Evolutionary conservation across 352 stramenopile species (phyloP), one percentile per base, ranked within the genome.

Genomic region (Phytophthora colocasiae): DNA sequence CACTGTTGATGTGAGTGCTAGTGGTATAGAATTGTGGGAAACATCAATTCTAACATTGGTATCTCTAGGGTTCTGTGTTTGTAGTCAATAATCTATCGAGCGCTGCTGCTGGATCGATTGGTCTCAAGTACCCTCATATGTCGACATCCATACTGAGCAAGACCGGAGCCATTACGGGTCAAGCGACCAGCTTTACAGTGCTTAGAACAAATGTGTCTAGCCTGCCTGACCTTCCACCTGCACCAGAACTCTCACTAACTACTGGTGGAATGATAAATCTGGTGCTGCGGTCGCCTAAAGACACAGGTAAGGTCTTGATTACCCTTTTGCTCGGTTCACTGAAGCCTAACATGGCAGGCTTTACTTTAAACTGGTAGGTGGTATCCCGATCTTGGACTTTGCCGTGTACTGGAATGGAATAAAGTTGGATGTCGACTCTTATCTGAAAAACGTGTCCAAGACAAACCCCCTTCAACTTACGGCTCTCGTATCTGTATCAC

Each of bases 211-310:
- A 51, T 2, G 19, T 12, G 5, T 53, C 75, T 15, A 77, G 58
- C 1, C 51, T 87, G 6, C 84, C 81, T 0, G 53, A 54, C 1
- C 31, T 71, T 0, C 78, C 81, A 1, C 80, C 66, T 5, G 24
- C 43, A 2, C 78, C 77, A 10, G 67, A 29, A 4, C 38, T 86
- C 2, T 39, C 79, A 9, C 64, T 65, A 12, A 53, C 73, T 1
- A 90, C 78, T 6, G 83, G 83, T 12, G 83, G 83, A 22, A 71
- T 82, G 11, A 56, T 89, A 1, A 71, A 55, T 22, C 41, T 76
- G 12, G 56, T 34, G 12, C 27, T 85, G 2, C 14, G 69, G 0
- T 80, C 76, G 0, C 76, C 76, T 6, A 32, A 71, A 22, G 79
- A 87, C 46, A 87, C 79, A 1, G 79, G 75, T 83, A 65, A 15